phyloP scores from a whole-genome alignment of 2,329 filamentous ascomycete species.

The Paecilomyces sp. region DNA sequence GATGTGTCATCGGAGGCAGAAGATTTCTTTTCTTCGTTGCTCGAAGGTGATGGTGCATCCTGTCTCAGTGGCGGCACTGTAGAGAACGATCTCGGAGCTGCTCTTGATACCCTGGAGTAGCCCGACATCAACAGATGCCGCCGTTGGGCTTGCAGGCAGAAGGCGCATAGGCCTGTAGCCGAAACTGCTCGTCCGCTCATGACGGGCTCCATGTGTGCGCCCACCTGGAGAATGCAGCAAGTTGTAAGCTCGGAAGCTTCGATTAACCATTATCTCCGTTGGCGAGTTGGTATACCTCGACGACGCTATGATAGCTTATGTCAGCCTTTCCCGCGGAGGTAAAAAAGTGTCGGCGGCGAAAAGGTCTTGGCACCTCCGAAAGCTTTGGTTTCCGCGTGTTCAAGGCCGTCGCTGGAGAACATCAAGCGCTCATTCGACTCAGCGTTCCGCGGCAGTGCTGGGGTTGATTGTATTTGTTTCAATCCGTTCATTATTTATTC shows the following conservation, averaged over 20 bases:
- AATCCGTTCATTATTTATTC: not conserved
- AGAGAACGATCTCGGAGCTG: slow-evolving; percentile 6
- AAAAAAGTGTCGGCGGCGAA: slow-evolving; percentile 8
- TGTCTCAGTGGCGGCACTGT: slow-evolving; percentile 15
- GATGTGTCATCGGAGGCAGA: slow-evolving; percentile 12
- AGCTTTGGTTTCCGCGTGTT: slow-evolving; percentile 7
- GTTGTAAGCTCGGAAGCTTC: not conserved
- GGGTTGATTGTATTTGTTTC: not conserved
- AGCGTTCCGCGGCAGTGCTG: not conserved
- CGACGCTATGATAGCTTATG: slow-evolving; percentile 11
- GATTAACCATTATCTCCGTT: not conserved
- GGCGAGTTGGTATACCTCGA: not conserved
- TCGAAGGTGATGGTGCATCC: slow-evolving; percentile 10
- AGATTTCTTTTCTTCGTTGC: slow-evolving; percentile 7
- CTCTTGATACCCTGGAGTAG: not conserved
- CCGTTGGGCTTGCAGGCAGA: slow-evolving; percentile 2
- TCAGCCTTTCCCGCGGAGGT: slow-evolving; percentile 27
- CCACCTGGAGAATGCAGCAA: not conserved
- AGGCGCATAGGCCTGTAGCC: not conserved
- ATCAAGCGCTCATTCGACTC: not conserved
- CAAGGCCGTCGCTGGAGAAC: slow-evolving; percentile 5
- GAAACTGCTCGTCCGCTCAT: not conserved
- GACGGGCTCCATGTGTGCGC: not conserved
- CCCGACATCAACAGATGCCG: not conserved
- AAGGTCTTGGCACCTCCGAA: slow-evolving; percentile 15